Conservation (phyloP, 192 early-diverging fungal genomes). For the Bifiguratus adelaidae region DNA sequence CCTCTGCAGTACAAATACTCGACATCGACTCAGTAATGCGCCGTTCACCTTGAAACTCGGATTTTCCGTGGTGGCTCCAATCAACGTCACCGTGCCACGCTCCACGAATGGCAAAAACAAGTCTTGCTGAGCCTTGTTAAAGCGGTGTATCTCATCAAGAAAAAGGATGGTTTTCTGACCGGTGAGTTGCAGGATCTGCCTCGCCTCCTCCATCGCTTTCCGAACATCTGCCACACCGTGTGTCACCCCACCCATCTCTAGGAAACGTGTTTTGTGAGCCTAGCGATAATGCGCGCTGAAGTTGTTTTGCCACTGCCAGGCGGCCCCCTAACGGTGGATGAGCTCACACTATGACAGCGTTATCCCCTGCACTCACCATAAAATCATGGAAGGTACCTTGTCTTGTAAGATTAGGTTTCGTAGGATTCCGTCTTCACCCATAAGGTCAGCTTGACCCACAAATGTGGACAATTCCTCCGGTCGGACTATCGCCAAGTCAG, state of each 20-base stretch:
- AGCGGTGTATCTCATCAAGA: conserved; percentile 85
- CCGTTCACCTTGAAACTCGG: conserved; percentile 72
- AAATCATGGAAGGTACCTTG: conserved; percentile 61
- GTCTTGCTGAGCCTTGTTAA: conserved; percentile 85
- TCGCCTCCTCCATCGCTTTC: conserved; percentile 62
- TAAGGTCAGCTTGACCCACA: conserved; percentile 59
- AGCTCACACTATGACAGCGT: neutral
- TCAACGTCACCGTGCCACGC: conserved; percentile 54
- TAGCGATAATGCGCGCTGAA: conserved; percentile 30
- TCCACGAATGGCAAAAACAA: conserved; percentile 74
- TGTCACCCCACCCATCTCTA: conserved; percentile 36
- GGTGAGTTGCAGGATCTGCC: conserved; percentile 36
- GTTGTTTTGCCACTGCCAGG: conserved; percentile 26
- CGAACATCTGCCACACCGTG: conserved; percentile 51
- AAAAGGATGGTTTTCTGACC: conserved; percentile 64
- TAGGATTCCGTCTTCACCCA: conserved; percentile 55
- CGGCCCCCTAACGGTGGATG: conserved; percentile 9
- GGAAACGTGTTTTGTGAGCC: conserved; percentile 29
- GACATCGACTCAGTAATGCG: conserved; percentile 69
- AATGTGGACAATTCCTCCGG: conserved; percentile 51
- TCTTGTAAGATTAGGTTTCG: conserved; percentile 53
- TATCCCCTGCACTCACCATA: conserved; percentile 36
- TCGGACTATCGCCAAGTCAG: conserved; percentile 18
- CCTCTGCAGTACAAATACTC: conserved; percentile 66
- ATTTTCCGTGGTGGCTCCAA: conserved; percentile 75